phyloP scores from a whole-genome alignment of 257 asterid species.

The Ophiorrhiza pumila region DNA sequence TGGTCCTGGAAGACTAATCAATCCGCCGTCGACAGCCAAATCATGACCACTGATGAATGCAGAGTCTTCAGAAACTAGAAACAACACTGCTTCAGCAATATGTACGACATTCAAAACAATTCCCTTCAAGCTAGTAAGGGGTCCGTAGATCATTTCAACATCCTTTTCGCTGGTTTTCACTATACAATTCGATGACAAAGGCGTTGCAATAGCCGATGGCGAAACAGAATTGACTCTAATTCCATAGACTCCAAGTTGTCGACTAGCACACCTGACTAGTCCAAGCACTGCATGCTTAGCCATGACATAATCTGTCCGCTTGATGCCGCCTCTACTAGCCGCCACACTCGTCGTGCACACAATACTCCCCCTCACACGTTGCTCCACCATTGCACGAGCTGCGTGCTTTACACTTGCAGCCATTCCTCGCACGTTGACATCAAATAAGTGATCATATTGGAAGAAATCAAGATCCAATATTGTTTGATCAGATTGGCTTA shows the following conservation, averaged over 20 bases:
- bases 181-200: background rate
- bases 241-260: constrained; percentile 24
- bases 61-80: constrained; percentile 21
- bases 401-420: constrained; percentile 23
- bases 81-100: constrained; percentile 30
- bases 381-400: constrained; percentile 26
- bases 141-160: background rate
- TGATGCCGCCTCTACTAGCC: constrained; percentile 4
- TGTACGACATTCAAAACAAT: background rate
- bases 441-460: background rate
- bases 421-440: constrained; percentile 17
- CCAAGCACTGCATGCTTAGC: constrained; percentile 36
- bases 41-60: constrained; percentile 27
- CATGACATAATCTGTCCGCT: constrained; percentile 18
- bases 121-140: constrained; percentile 20
- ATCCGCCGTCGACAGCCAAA: constrained; percentile 30
- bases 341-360: constrained; percentile 22
- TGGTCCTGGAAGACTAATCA: constrained; percentile 14
- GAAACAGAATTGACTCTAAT: constrained; percentile 31
- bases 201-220: constrained; percentile 23
- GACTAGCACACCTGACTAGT: constrained; percentile 20
- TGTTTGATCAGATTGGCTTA: constrained; percentile 4
- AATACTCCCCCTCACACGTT: constrained; percentile 16
- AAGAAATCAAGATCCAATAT: constrained; percentile 11
- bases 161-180: background rate